Base-by-base conservation (phyloP, 1,139 yeast species). In the Waltiozyma sp. region DNA sequence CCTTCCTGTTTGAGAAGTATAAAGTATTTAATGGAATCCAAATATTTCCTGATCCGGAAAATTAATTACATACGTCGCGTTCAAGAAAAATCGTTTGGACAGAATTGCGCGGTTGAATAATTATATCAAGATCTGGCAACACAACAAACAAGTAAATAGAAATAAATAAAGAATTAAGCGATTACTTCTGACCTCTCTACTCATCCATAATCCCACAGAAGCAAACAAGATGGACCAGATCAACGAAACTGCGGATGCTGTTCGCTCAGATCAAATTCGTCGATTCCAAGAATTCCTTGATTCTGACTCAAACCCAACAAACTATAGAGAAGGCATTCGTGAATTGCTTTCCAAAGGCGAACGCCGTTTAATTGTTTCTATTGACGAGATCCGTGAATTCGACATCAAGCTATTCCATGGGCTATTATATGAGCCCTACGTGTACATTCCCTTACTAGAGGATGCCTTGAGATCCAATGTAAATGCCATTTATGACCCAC, bases 261-360 rank as follows among this genome's bases (percentile, higher is more conserved):
- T 65, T 18, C 78, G 77, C 55, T 77, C 82, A 47, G 97, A 89
- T 61, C 77, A 96, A 53, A 86, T 85, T 35, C 78, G 95, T 59
- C 72, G 81, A 53, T 91, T 91, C 64, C 89, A 85, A 52, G 97
- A 91, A 57, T 89, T 89, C 59, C 69, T 91, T 40, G 93, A 84
- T 55, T 70, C 72, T 41, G 66, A 64, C 40, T 70, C 68, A 19
- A 61, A 61, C 9, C 64, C 63, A 28, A 72, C 82, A 7, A 76
- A 78, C 49, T 85, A 87, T 62, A 73, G 78, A 52, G 80, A 77
- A 43, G 76, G 73, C 45, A 82, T 91, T 49, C 75, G 78, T 50
- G 72, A 77, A 37, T 81, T 84, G 88, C 73, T 85, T 45, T 71
- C 72, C 48, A 72, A 75, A 49, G 77, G 80, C 23, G 75, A 75